Evolutionary conservation across 2,329 filamentous ascomycete genomes (phyloP), one percentile per base, ranked within the genome.

Genomic region (Colletotrichum camelliae): DNA sequence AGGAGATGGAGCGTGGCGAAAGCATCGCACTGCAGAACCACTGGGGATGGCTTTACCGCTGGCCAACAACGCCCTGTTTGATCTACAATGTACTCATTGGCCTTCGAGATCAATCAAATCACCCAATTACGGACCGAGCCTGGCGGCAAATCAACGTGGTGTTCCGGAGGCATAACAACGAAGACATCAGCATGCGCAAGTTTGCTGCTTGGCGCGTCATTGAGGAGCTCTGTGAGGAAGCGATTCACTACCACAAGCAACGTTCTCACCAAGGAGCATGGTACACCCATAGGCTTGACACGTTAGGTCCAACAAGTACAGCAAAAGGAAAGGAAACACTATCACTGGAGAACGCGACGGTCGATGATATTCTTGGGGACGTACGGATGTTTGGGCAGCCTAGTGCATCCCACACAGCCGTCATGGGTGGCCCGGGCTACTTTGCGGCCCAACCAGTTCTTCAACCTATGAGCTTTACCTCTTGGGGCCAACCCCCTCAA

Each of bases 281-380:
- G 79, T 79, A 80, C 76, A 33, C 75, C 72, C 69, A 77, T 70
- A 58, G 72, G n/a, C 77, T 78, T 29, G 78, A 78, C 12, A 64
- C 74, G 21, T 76, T 75, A 67, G 62, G 67, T 66, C 18, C 8
- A 1, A 39, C 21, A 43, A 35, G 8, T 8, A 24, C 13, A 7
- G 48, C 62, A 18, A 64, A 73, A 48, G 29, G 66, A 7, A 61
- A 60, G 4, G 8, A 43, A 9, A 31, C 70, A n/a, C 27, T 74
- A 1, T 43, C 55, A 0, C 60, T 74, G 4, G 66, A 76, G n/a
- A 70, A 74, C 9, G 70, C 74, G 33, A 74, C 71, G 13, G 61
- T 76, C 10, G 71, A 74, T 18, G 75, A 72, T 37, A 76, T 76
- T 31, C 24, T 77, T 18, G 75, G 73, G 7, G 75, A 77, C n/a